phyloP scores from a whole-genome alignment of 495 filamentous ascomycete genomes.

The Hyaloscypha variabilis region DNA sequence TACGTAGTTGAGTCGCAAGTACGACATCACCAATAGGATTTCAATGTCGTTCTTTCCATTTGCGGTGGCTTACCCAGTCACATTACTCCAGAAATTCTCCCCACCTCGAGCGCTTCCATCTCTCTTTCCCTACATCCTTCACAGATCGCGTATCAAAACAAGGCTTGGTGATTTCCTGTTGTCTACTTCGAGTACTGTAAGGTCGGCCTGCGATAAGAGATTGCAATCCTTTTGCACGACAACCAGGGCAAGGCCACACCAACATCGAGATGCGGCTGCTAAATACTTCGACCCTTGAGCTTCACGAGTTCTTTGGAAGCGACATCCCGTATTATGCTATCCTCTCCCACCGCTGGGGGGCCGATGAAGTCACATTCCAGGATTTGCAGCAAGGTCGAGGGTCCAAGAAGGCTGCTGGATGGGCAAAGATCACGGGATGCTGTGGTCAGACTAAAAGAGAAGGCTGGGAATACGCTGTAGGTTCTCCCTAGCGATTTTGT shows the following conservation, averaged over 20 bases:
- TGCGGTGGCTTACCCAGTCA: not conserved
- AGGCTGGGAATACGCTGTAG: not conserved
- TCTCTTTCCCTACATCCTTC: not conserved
- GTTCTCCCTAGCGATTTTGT: not conserved
- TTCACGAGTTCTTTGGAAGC: not conserved
- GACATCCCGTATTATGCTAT: not conserved
- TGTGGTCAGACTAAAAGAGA: not conserved
- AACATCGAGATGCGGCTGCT: not conserved
- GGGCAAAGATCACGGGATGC: not conserved
- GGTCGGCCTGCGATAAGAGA: too few species aligned
- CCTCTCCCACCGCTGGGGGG: not conserved
- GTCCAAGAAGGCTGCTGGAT: not conserved
- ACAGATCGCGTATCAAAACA: not conserved
- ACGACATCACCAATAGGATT: not conserved
- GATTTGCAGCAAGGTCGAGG: not conserved
- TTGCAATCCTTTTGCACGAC: too few species aligned
- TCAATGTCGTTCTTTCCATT: not conserved
- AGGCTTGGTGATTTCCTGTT: too few species aligned
- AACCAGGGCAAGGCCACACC: not conserved
- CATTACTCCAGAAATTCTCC: not conserved
- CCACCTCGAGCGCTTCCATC: not conserved
- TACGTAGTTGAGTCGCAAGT: not conserved
- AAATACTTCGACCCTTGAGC: not conserved
- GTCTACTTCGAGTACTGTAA: too few species aligned
- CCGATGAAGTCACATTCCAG: not conserved